phyloP scores from a whole-genome alignment of 2,329 filamentous ascomycete genomes.

The Venturia asperata region DNA sequence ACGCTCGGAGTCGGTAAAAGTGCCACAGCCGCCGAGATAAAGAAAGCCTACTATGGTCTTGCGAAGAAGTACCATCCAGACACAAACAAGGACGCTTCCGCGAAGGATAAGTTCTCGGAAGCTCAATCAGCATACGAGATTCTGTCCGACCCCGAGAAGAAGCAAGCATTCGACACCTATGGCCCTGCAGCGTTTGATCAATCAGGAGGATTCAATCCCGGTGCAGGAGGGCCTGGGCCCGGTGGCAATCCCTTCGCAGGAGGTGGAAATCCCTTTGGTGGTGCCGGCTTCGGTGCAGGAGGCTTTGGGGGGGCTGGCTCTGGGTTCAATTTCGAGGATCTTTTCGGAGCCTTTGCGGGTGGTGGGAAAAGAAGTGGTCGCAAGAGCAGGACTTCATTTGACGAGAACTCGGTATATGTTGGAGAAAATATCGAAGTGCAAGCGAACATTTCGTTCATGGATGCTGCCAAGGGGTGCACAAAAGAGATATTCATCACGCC shows the following conservation, averaged over 20 bases:
- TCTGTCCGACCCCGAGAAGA: slow-evolving; percentile 86
- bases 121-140: slow-evolving; percentile 92
- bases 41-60: slow-evolving; percentile 95
- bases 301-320: slow-evolving; percentile 59
- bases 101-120: slow-evolving; percentile 91
- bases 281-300: slow-evolving; percentile 42
- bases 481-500: slow-evolving; percentile 87
- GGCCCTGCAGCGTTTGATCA: slow-evolving; percentile 69
- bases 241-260: slow-evolving; percentile 60
- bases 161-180: slow-evolving; percentile 83
- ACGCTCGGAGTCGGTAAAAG: slow-evolving; percentile 75
- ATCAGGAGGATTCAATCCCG: slow-evolving; percentile 69
- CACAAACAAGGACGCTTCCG: slow-evolving; percentile 89
- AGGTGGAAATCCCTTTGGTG: slow-evolving; percentile 28
- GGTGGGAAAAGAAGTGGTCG: slow-evolving; percentile 40
- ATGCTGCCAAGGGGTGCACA: slow-evolving; percentile 82
- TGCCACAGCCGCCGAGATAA: slow-evolving; percentile 82
- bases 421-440: slow-evolving; percentile 96
- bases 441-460: slow-evolving; percentile 88
- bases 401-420: slow-evolving; percentile 70
- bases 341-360: slow-evolving; percentile 75
- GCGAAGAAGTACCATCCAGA: slow-evolving; percentile 98
- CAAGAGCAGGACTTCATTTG: slow-evolving; percentile 54
- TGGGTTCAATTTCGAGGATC: slow-evolving; percentile 92
- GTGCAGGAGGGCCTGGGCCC: slow-evolving; percentile 51